Base-by-base conservation (phyloP, 202 grass and related monocot genomes). In the Cymbopogon flexuosus region DNA sequence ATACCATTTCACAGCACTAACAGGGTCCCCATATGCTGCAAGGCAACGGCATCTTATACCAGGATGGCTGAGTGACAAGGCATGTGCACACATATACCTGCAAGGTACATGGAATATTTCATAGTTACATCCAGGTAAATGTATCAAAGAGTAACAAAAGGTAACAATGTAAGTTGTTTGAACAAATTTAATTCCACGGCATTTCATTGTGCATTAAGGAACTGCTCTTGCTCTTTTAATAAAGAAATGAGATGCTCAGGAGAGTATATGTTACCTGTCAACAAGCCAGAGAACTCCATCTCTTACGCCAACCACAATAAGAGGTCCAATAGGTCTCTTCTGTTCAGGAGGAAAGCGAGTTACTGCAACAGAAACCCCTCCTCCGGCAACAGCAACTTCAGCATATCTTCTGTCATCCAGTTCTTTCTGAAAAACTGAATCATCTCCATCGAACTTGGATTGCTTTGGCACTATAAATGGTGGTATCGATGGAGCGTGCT, bases 31-130 rank as follows among this genome's bases (percentile, higher is more conserved):
- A 79, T 96, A 88, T 79, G 96, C 92, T 78, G 96, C 96, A 85
- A 99, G 92, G 80, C 96, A 99, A 39, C 96, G 84, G 58, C 96
- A 99, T 73, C 96, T 88, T 76, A 93, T 99, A 91, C 92, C 96
- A 35, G 96, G 96, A 96, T 96, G 96, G 68, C 92, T 99, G 59
- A 96, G 96, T 83, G 96, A 91, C 40, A 99, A 88, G 52, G 96
- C 96, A 84, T 99, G 92, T 64, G 96, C 92, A 90, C 92, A 96
- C 96, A 99, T 99, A 86, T 99, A 99, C 89, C 96, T 99, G 62
- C 7, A 67, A 85, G 74, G 6, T 86, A 87, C 57, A 37, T 41
- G 70, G 12, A 75, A 86, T 7, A 49, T 64, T 46, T 83, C 68
- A 65, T 16, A 86, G 56, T 80, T 76, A 65, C 31, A 89, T 56